Base-by-base conservation (phyloP, 371 early-diverging fungal species). In the Mucor saturninus region DNA sequence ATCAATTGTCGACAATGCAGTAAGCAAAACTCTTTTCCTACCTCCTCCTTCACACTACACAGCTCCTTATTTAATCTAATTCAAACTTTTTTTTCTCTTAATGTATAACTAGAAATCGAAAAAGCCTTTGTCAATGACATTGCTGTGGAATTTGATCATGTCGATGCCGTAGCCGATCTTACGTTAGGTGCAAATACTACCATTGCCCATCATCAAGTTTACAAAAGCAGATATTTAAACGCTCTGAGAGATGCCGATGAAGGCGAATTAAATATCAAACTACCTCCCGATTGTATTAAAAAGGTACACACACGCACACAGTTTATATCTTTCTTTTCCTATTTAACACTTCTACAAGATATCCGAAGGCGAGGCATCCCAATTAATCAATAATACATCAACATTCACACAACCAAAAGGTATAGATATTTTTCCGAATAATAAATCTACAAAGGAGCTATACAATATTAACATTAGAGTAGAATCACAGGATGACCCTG, bases 1-100 rank as follows among this genome's bases (percentile, higher is more conserved):
- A 73, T 90, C 57, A 88, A 90, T 63, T 83, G 83, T 61, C 82
- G 88, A 15, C 89, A 88, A 62, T 79, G 81, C 73, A 75, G 89
- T 89, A 86, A 28, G 80, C 59, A 50, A 56, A 49, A 42, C 46
- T 29, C 10, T n/a, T 2, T 42, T 42, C n/a, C 10, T 10, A 42
- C 10, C 14, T 13, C 42, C 42, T 11, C n/a, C n/a, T 42, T n/a
- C 21, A 21, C 21, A 21, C 21, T 21, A 21, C 21, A 21, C 21
- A 21, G 21, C 21, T 21, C 21, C 21, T 21, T 21, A 21, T 21
- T 21, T 21, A 21, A 21, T 21, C 21, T 21, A 21, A 21, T 21
- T 21, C 21, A 21, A 21, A 21, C 21, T 21, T 21, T 21, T 21
- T 21, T 21, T 21, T 21, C 1, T 21, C 21, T 21, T 21, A 21